These are phyloP conservation scores for Colletotrichum sp. DNA, from an alignment of 2,329 filamentous ascomycete species.

Conservation along the genomic window DNA sequence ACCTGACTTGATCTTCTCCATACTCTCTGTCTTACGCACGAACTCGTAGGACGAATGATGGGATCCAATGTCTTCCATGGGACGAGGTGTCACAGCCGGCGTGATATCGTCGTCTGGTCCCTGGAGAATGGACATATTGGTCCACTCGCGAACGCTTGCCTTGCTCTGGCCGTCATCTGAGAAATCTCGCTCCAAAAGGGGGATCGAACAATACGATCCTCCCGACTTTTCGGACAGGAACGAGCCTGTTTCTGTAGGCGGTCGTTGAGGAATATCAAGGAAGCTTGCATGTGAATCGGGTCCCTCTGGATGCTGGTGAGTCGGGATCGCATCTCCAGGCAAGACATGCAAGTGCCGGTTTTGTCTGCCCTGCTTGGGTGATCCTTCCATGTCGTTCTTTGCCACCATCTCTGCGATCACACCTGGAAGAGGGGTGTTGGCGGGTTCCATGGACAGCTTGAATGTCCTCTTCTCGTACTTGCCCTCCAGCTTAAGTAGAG, in stretches of 20 bases:
- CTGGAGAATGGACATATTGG: constrained; percentile 58
- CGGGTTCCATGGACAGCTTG: constrained; percentile 45
- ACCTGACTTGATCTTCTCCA: constrained; percentile 46
- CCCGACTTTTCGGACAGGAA: constrained; percentile 67
- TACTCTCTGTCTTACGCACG: constrained; percentile 57
- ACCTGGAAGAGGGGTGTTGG: constrained; percentile 26
- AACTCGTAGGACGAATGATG: constrained; percentile 54
- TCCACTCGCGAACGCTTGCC: constrained; percentile 53
- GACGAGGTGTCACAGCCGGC: constrained; percentile 7
- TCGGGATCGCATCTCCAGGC: constrained; percentile 36
- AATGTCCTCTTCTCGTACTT: constrained; percentile 68
- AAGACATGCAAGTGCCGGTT: constrained; percentile 51
- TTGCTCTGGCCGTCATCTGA: constrained; percentile 55
- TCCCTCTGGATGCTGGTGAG: constrained; percentile 25
- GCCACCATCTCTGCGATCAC: background rate
- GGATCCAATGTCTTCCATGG: constrained; percentile 7
- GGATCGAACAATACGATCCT: constrained; percentile 78
- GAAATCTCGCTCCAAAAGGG: constrained; percentile 73
- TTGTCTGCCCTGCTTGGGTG: constrained; percentile 42
- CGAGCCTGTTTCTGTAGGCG: constrained; percentile 44
- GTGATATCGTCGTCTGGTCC: constrained; percentile 46
- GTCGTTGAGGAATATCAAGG: constrained; percentile 28
- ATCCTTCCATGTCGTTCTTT: constrained; percentile 24
- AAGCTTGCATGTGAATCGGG: constrained; percentile 24
- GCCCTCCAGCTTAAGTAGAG: constrained; percentile 89